These are phyloP conservation scores for Pseudocohnilembus persalinus DNA, from an alignment of 169 alveolate species.

Conservation along the genomic window DNA sequence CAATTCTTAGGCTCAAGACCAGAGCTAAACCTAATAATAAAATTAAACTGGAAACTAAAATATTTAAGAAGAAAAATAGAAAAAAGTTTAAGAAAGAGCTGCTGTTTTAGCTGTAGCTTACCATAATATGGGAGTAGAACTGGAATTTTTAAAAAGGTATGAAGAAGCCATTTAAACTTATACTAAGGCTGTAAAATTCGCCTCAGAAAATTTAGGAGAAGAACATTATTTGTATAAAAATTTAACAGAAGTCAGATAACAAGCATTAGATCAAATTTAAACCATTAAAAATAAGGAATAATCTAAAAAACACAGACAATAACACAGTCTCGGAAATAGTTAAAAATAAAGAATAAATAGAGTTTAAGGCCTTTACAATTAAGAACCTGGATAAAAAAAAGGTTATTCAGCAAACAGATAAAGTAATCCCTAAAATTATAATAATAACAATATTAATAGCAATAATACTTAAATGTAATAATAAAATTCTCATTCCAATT, in stretches of 20 bases:
- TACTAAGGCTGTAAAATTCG: constrained; percentile 51
- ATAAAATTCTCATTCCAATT: too few relatives aligned
- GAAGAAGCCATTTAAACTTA: constrained; percentile 55
- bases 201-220: constrained; percentile 54
- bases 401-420: too few relatives aligned
- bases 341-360: too few relatives aligned
- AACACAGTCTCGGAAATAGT: too few relatives aligned
- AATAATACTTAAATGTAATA: too few relatives aligned
- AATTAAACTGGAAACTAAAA: constrained; percentile 5
- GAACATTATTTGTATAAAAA: constrained; percentile 51
- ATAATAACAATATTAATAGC: too few relatives aligned
- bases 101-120: constrained; percentile 69
- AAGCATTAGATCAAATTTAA: background rate
- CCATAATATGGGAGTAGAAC: constrained; percentile 73
- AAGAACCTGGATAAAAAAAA: too few relatives aligned
- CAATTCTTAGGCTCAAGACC: background rate
- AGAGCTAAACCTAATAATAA: constrained; percentile 5
- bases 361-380: too few relatives aligned
- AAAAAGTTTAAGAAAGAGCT: constrained; percentile 53
- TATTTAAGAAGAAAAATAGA: constrained; percentile 16
- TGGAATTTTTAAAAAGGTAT: constrained; percentile 58
- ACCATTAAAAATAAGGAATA: too few relatives aligned
- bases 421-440: too few relatives aligned
- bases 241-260: constrained; percentile 21
- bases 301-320: too few relatives aligned